Evolutionary conservation across 2,329 filamentous ascomycete genomes (phyloP), one percentile per base, ranked within the genome.

Genomic region (Lecanicillium sp.): DNA sequence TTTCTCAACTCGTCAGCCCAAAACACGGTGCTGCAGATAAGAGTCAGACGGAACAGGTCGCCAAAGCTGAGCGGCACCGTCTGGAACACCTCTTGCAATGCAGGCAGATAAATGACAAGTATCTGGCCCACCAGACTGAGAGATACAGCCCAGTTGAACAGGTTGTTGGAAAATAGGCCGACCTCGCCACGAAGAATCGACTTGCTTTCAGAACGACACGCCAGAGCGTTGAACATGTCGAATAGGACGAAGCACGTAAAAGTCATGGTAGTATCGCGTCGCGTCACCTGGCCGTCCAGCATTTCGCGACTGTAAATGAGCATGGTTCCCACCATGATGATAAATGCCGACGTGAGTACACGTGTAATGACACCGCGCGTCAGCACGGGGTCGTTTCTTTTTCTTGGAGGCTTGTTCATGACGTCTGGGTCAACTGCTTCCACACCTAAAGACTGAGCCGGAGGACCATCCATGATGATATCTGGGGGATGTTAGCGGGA

Each of bases 211-310:
- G 87, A 94, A 40, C 93, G 87, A 68, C 93, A 98, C 14, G 88
- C 85, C 19, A 98, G 75, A 2, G 93, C 93, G 67, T 98, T 97
- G 75, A 97, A 96, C 93, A 98, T 98, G 73, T 98, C 93, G 67
- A 97, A 98, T 46, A 98, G 79, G 38, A 98, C 93, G 62, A 98
- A 98, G 68, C 90, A 95, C 5, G 93, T 98, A 64, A 98, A 98
- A 0, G 93, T 97, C 87, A 98, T 96, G 54, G 93, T 98, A 2
- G 93, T 98, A 68, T 98, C 93, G 57, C 94, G 89, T 42, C 88
- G 87, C 1, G 85, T 94, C 51, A 97, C 87, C 50, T 84, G 73
- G 48, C 88, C 84, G 62, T 94, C 89, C 41, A 84, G 73, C 87
- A 98, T 96, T 70, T 97, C 91, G 61, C 83, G 86, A 56, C 87